phyloP scores from a whole-genome alignment of 2,329 filamentous ascomycete genomes.

The Fusarium nematophilum region DNA sequence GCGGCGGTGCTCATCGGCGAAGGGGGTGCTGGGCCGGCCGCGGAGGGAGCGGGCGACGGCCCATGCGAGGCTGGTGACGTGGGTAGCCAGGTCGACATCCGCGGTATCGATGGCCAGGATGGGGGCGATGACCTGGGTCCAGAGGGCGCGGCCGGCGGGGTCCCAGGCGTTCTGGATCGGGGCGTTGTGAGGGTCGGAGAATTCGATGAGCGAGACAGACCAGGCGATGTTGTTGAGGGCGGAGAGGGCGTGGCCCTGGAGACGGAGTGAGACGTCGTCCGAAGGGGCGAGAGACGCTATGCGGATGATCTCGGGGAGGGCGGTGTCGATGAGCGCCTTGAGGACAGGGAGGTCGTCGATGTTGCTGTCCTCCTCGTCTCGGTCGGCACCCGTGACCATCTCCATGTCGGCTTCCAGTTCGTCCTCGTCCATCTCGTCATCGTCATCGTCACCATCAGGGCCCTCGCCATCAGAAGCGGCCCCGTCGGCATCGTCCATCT shows the following conservation, averaged over 20 bases:
- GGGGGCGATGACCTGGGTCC: slow-evolving; percentile 66
- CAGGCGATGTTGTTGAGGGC: slow-evolving; percentile 76
- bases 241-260: slow-evolving; percentile 67
- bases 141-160: slow-evolving; percentile 65
- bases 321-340: slow-evolving; percentile 52
- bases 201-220: slow-evolving; percentile 72
- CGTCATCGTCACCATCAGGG: slow-evolving; percentile 52
- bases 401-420: slow-evolving; percentile 74
- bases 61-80: slow-evolving; percentile 74
- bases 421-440: slow-evolving; percentile 67
- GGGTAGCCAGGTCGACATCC: slow-evolving; percentile 70
- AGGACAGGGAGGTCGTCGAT: slow-evolving; percentile 67
- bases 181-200: slow-evolving; percentile 63
- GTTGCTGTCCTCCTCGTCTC: slow-evolving; percentile 51
- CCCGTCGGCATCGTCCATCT: slow-evolving; percentile 53
- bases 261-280: slow-evolving; percentile 54
- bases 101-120: slow-evolving; percentile 71
- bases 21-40: slow-evolving; percentile 59
- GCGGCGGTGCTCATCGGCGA: slow-evolving; percentile 66
- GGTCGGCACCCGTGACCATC: slow-evolving; percentile 65
- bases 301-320: slow-evolving; percentile 58
- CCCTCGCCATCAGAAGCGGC: slow-evolving; percentile 52
- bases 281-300: slow-evolving; percentile 55
- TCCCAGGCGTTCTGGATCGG: slow-evolving; percentile 66
- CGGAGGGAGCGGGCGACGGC: slow-evolving; percentile 67